These are phyloP conservation scores for Cubamyces lactineus DNA, from an alignment of 768 basidiomycete genomes.

Conservation along the genomic window DNA sequence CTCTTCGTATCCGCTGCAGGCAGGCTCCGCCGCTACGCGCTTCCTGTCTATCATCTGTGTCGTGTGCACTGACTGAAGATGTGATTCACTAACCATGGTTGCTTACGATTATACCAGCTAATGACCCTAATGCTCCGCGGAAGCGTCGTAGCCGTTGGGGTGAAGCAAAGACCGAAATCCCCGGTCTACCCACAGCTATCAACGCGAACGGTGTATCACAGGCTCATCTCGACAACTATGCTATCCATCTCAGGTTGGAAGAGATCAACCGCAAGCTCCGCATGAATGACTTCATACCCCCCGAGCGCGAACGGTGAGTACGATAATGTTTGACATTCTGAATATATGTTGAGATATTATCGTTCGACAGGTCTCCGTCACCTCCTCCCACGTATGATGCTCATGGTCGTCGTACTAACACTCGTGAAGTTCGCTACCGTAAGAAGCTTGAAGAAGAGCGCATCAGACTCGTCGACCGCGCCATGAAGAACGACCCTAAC, in stretches of 20 bases:
- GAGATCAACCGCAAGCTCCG: conserved; percentile 96
- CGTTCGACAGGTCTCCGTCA: conserved; percentile 74
- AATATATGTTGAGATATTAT: conserved; percentile 8
- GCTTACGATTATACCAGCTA: conserved; percentile 24
- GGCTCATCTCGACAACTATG: conserved; percentile 96
- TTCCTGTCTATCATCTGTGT: conserved; percentile 23
- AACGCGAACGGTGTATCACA: conserved; percentile 92
- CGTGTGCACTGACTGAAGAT: conserved; percentile 38
- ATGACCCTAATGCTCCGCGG: conserved; percentile 83
- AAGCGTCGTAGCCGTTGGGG: conserved; percentile 99
- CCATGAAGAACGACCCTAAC: conserved; percentile 97
- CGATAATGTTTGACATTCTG: background rate
- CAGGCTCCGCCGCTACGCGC: conserved; percentile 23
- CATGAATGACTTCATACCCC: conserved; percentile 93
- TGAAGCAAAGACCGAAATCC: conserved; percentile 88
- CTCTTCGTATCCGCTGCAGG: conserved; percentile 23
- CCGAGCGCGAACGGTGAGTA: conserved; percentile 87
- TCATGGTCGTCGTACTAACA: conserved; percentile 97
- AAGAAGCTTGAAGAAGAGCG: conserved; percentile 95
- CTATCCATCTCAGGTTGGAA: conserved; percentile 92
- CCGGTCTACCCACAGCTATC: conserved; percentile 93
- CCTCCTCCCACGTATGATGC: conserved; percentile 97
- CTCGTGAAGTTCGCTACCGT: conserved; percentile 96
- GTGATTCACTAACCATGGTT: conserved; percentile 62
- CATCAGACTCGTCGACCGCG: conserved; percentile 89